A percentile compares a stretch with the other conserved stretches of the same genome.
phyloP scores from a whole-genome alignment of 768 basidiomycete species.

The Lentinula guzmanii region DNA sequence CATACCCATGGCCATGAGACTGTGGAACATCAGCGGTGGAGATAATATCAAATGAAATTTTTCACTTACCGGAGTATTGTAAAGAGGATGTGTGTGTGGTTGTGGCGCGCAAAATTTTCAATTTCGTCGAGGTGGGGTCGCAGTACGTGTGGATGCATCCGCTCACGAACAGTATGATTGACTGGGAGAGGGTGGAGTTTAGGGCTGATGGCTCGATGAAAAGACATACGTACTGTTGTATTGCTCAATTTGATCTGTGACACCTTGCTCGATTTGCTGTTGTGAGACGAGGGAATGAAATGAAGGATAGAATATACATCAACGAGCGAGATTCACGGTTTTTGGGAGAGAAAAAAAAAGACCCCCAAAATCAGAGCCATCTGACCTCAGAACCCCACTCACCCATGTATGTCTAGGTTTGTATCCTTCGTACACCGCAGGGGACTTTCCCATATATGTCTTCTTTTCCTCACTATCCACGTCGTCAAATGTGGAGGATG shows the following conservation, averaged over 20 bases:
- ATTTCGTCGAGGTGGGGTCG: conserved; percentile 50
- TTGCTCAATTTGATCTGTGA: conserved; percentile 57
- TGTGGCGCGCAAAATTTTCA: conserved; percentile 40
- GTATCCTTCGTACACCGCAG: conserved; percentile 50
- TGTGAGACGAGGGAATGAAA: neutral
- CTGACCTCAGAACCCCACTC: conserved; percentile 3
- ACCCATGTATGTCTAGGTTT: conserved; percentile 53
- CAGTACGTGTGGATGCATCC: conserved; percentile 41
- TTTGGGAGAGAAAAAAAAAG: too few species aligned
- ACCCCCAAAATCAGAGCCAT: too few species aligned
- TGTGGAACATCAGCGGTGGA: conserved; percentile 11
- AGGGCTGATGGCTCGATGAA: neutral
- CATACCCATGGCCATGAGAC: conserved; percentile 44
- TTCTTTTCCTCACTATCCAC: conserved; percentile 39
- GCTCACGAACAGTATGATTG: conserved; percentile 40
- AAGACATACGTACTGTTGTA: conserved; percentile 45
- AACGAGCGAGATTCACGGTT: too few species aligned
- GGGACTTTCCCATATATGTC: conserved; percentile 31
- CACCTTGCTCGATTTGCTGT: conserved; percentile 59
- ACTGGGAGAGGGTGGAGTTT: conserved; percentile 25
- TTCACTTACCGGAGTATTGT: conserved; percentile 34
- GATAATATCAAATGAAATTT: neutral
- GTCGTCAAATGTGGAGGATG: conserved; percentile 35
- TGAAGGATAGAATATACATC: neutral
- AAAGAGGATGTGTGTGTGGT: conserved; percentile 46